A percentile compares a stretch with the other conserved stretches of the same genome.
Conservation (phyloP, 306 rosid genomes). For the Quercus mongolica region DNA sequence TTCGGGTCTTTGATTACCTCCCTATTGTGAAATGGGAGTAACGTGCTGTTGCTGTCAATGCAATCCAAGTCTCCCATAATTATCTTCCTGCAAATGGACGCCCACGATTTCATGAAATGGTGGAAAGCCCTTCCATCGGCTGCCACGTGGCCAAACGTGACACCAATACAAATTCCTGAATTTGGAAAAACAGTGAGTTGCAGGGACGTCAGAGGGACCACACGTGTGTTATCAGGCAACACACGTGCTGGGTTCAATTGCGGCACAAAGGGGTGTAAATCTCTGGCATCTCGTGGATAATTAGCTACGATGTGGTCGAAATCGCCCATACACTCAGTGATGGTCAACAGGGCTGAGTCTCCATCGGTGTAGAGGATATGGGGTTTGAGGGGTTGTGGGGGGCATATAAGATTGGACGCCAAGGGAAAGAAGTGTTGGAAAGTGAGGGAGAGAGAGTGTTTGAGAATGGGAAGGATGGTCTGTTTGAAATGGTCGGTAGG, state of each 20-base stretch:
- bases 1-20: conserved; percentile 24
- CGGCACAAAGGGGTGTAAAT: conserved; percentile 20
- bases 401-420: conserved; percentile 14
- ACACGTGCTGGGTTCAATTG: not conserved
- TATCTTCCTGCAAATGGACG: conserved; percentile 17
- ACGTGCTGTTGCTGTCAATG: not conserved
- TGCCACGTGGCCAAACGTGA: conserved; percentile 15
- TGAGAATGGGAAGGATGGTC: conserved; percentile 32
- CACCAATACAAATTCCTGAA: conserved; percentile 11
- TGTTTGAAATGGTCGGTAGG: conserved; percentile 22
- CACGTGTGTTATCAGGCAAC: not conserved
- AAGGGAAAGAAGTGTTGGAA: conserved; percentile 45
- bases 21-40: conserved; percentile 24
- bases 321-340: conserved; percentile 1
- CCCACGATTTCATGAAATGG: conserved; percentile 36
- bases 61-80: not conserved
- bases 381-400: conserved; percentile 12
- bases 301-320: conserved; percentile 14
- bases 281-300: conserved; percentile 2
- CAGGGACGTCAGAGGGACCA: conserved; percentile 17
- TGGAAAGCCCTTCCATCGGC: conserved; percentile 24
- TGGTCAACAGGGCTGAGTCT: conserved; percentile 15
- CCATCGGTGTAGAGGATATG: conserved; percentile 9
- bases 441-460: conserved; percentile 36
- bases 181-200: conserved; percentile 26